These are phyloP conservation scores for Leccinum angustisporum DNA, from an alignment of 1,284 basidiomycete genomes.

Conservation along the genomic window DNA sequence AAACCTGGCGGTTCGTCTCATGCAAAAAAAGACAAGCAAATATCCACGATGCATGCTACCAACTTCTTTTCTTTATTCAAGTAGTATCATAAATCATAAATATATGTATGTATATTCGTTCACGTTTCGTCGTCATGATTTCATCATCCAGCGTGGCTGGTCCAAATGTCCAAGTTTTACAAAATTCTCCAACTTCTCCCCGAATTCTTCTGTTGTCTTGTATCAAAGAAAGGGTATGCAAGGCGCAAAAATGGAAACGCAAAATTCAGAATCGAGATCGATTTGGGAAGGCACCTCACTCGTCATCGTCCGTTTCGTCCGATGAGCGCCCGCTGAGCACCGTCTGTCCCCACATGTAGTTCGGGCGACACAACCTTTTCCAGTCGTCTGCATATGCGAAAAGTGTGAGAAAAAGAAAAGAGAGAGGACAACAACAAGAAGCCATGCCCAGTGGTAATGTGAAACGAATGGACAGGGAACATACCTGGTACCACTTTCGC, in stretches of 20 bases:
- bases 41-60: neutral
- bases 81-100: neutral
- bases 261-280: neutral
- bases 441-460: neutral
- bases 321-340: neutral
- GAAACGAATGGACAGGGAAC: neutral
- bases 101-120: neutral
- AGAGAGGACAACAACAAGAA: neutral
- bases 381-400: slow-evolving; percentile 19
- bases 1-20: neutral
- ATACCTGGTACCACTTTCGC: slow-evolving; percentile 21
- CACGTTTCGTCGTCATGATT: neutral
- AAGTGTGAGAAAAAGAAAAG: neutral
- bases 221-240: neutral
- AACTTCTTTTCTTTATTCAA: neutral
- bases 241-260: neutral
- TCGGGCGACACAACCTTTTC: slow-evolving; percentile 16
- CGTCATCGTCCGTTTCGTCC: neutral
- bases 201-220: neutral
- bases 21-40: neutral
- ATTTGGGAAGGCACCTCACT: neutral
- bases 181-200: neutral
- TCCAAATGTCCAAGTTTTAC: neutral
- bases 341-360: slow-evolving; percentile 8
- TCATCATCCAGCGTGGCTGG: neutral